Evolutionary conservation across 139 green algal species (phyloP).

Genomic region (Tetradesmus lagerheimii): DNA sequence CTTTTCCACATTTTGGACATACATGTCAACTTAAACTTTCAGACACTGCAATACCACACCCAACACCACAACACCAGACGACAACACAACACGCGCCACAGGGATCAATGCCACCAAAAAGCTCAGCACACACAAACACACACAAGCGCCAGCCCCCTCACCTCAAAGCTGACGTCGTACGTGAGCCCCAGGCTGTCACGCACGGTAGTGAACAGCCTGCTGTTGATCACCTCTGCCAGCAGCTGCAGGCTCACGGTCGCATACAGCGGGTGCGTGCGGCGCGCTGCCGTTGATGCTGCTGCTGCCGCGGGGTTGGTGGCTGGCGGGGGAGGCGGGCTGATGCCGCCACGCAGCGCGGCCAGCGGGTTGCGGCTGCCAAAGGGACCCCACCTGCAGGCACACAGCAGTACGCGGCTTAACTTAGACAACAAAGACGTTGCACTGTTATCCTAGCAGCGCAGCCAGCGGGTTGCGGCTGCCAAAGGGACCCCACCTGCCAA

Average conservation of each 20-base stretch:
- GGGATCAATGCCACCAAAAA: no score
- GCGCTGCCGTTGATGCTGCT: slow-evolving; percentile 57
- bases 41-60: no score
- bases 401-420: no score
- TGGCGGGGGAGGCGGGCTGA: slow-evolving; percentile 49
- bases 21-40: no score
- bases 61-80: no score
- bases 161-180: slow-evolving; percentile 98
- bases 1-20: no score
- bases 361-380: slow-evolving; percentile 42
- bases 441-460: no score
- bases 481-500: slow-evolving; percentile 37
- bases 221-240: slow-evolving; percentile 92
- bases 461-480: slow-evolving; percentile 36
- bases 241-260: slow-evolving; percentile 74
- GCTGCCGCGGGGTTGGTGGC: slow-evolving; percentile 23
- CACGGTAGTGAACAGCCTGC: slow-evolving; percentile 96
- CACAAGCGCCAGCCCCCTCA: slow-evolving; percentile 51
- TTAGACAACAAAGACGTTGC: no score
- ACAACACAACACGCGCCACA: no score
- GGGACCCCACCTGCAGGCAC: slow-evolving; percentile 22
- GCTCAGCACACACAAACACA: no score
- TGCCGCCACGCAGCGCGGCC: not conserved
- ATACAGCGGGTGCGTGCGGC: slow-evolving; percentile 91
- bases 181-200: slow-evolving; percentile 96